A percentile compares a stretch with the other conserved stretches of the same genome.
Conservation (phyloP, 1,284 basidiomycete species). For the Anthracocystis panici-leucophaei region DNA sequence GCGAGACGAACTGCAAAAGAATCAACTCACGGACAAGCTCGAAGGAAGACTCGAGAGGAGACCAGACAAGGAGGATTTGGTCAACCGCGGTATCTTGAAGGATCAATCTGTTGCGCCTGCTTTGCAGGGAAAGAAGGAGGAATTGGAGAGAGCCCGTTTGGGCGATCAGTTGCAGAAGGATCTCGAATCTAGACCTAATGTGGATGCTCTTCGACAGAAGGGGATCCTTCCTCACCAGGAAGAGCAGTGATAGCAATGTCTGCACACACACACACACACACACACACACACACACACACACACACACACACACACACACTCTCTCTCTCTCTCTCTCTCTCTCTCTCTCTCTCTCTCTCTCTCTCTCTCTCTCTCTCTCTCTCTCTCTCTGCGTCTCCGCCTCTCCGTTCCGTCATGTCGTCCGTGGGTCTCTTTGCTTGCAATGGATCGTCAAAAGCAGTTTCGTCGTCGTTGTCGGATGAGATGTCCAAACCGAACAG, state of each 20-base stretch:
- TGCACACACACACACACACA: no score
- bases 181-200: conserved; percentile 76
- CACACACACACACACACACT: no score
- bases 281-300: no score
- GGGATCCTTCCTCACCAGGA: conserved; percentile 74
- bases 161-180: conserved; percentile 77
- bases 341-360: no score
- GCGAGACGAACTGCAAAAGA: conserved; percentile 73
- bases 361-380: no score
- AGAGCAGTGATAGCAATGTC: conserved; percentile 11
- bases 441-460: conserved; percentile 3
- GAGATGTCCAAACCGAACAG: not conserved
- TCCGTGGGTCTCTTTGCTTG: not conserved
- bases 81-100: conserved; percentile 52
- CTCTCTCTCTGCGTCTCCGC: not conserved
- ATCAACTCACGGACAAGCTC: conserved; percentile 49
- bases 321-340: no score
- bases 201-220: conserved; percentile 79
- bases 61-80: conserved; percentile 50
- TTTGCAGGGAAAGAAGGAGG: conserved; percentile 77
- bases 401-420: not conserved
- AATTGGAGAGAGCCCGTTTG: conserved; percentile 70
- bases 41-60: conserved; percentile 46
- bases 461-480: not conserved
- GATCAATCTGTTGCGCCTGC: conserved; percentile 78